These are phyloP conservation scores for Zymoseptoria pseudotritici DNA, from an alignment of 2,329 filamentous ascomycete species.

Conservation along the genomic window DNA sequence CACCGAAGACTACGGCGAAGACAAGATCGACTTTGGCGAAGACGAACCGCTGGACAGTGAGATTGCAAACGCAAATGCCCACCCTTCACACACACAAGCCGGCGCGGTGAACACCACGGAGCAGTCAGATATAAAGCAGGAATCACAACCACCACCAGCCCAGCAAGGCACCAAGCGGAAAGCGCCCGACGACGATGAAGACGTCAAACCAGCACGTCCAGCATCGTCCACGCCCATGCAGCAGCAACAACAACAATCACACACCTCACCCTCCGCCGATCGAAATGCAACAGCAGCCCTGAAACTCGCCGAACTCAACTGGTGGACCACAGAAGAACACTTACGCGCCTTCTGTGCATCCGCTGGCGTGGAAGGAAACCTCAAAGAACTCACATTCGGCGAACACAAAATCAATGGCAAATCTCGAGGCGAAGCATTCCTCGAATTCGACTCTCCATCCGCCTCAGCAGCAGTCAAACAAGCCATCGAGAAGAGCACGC, in stretches of 20 bases:
- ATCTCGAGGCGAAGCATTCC: conserved; percentile 84
- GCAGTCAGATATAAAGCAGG: conserved; percentile 9
- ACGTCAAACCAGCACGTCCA: conserved; percentile 45
- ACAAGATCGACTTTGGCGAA: conserved; percentile 19
- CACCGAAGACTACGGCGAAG: conserved; percentile 16
- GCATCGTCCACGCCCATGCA: conserved; percentile 70
- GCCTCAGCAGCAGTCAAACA: conserved; percentile 81
- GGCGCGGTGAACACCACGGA: background rate
- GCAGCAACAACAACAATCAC: conserved; percentile 66
- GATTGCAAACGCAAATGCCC: background rate
- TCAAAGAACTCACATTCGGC: conserved; percentile 91
- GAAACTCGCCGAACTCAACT: conserved; percentile 82
- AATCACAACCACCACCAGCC: conserved; percentile 25
- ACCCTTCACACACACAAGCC: background rate
- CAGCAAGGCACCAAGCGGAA: conserved; percentile 58
- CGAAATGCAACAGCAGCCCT: conserved; percentile 61
- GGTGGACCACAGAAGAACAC: conserved; percentile 97
- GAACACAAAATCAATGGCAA: conserved; percentile 99
- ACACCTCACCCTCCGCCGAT: conserved; percentile 58
- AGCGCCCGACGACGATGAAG: conserved; percentile 45
- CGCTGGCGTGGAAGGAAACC: conserved; percentile 71
- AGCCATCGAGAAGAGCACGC: conserved; percentile 53
- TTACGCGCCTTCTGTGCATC: conserved; percentile 68
- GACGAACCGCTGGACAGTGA: conserved; percentile 4
- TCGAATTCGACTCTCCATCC: conserved; percentile 77